Evolutionary conservation across 148 eudicot genomes (phyloP), one percentile per base, ranked within the genome.

Genomic region (Cornus florida): DNA sequence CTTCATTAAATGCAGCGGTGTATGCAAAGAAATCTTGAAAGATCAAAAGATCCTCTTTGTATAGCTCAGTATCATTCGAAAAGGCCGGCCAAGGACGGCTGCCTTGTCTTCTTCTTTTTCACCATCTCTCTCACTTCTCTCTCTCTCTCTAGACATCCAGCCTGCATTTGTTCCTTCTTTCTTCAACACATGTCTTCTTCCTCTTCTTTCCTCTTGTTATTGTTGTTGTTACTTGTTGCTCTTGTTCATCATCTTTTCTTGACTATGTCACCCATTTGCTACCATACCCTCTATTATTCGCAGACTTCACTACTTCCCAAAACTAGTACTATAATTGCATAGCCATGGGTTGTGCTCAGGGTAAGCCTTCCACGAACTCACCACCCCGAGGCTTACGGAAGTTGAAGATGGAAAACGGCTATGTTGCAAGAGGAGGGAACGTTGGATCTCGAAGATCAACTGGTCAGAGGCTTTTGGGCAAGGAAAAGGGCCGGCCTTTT

Each of bases 341-440:
- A 60, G 46, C 10, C 41, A 86, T 82, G 86, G 89, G 86, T 57
- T 72, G 89, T 46, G 83, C 75, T 69, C 74, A 73, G 28, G 48
- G 75, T 7, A 82, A 75, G 79, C 82, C 84, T 20, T 72, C 86
- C 17, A 50, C 33, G 60, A 67, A 43, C 17, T 80, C 85, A 3
- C 74, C 86, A 3, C 76, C 73, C 0, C 24, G 48, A 3, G 17
- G 75, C 23, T 72, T 77, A 3, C 69, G 67, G 60, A 86, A 71
- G 82, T 62, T 78, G 32, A 81, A 83, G 68, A 4, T 43, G 33
- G 82, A 77, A 20, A 77, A 77, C 66, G 88, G 82, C 6, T 85
- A 82, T 73, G 80, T 62, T n/a, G 0, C 59, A 14, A 73, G 65
- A 84, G 71, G 75, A 68, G 73, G 56, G 33, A 48, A 56, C 32